Evolutionary conservation across 352 stramenopile species (phyloP).

Genomic region (Poterioochromonas sp.): DNA sequence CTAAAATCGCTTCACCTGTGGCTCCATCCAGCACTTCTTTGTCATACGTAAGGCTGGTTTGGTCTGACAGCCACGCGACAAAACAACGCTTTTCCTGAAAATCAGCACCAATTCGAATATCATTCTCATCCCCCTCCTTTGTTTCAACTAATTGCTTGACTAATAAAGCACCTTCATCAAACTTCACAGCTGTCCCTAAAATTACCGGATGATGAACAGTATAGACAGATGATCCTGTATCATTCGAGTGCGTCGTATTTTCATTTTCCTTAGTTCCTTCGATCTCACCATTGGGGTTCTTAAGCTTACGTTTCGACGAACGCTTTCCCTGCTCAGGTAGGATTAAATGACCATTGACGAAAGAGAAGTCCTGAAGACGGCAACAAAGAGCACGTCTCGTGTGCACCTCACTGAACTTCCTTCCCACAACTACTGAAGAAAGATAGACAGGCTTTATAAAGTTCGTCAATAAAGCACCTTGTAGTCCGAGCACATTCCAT

Average conservation of each 20-base stretch:
- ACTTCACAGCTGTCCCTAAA: background rate
- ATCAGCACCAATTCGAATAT: background rate
- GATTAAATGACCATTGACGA: background rate
- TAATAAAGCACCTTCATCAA: background rate
- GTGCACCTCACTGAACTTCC: constrained; percentile 37
- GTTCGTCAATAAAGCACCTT: constrained; percentile 26
- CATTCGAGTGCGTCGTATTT: background rate
- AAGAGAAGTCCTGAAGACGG: background rate
- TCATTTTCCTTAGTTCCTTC: too few species aligned
- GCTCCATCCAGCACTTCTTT: background rate
- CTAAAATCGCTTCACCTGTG: too few species aligned
- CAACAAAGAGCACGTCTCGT: constrained; percentile 11
- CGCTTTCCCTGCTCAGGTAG: background rate
- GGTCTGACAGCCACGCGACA: background rate
- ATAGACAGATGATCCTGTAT: background rate
- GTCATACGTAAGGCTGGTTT: too few species aligned
- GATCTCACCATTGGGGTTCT: too few species aligned
- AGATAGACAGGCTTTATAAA: constrained; percentile 26
- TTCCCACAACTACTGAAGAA: constrained; percentile 27
- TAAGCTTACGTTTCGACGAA: too few species aligned
- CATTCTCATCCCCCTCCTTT: too few species aligned
- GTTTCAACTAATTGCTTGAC: background rate
- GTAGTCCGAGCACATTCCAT: constrained; percentile 39
- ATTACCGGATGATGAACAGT: background rate
- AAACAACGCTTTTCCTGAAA: background rate